Evolutionary conservation across 2,329 filamentous ascomycete species (phyloP), one percentile per base, ranked within the genome.

Genomic region (Ophiocordyceps camponoti-saundersi): DNA sequence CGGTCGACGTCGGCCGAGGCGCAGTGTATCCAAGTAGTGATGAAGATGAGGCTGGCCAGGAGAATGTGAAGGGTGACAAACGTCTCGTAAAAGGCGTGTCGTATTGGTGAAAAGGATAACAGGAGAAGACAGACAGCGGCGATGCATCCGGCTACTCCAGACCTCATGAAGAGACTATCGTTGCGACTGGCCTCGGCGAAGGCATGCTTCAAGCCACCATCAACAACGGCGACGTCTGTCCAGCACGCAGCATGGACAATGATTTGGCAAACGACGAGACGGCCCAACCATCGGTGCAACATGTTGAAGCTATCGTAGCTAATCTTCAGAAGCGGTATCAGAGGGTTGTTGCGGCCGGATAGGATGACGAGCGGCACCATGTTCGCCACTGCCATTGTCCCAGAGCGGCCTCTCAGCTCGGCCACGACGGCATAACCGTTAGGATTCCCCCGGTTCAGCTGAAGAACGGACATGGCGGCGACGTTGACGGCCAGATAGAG

Each of bases 71-170:
- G 65, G 59, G 85, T 86, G 55, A 95, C 73, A 67, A 96, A 96
- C 1, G 86, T 92, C 66, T 96, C 92, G 67, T 98, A 96, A 61
- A 95, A 95, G 39, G 89, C 88, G 62, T 95, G 89, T 50, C 92
- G 81, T 46, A 96, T 59, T 0, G 88, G 82, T 2, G 87, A 89
- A 46, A 84, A 68, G 11, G 87, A 82, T 23, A 81, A 69, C 45
- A 93, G 56, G 47, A 83, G 58, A 42, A 96, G 70, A 44, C 84
- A 59, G 39, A 76, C 55, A 58, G 95, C 75, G 36, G 75, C 72
- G 45, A 75, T 60, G 2, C 69, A 73, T 44, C 73, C 80, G 23
- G 81, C 66, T 55, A 77, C 71, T 39, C 81, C 82, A 32, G 77
- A 82, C 32, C 63, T 63, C 49, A 85, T 78, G 57, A 88, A 90